A percentile compares a stretch with the other conserved stretches of the same genome.
Conservation (phyloP, 2,329 filamentous ascomycete species). For the Colletotrichum camelliae region DNA sequence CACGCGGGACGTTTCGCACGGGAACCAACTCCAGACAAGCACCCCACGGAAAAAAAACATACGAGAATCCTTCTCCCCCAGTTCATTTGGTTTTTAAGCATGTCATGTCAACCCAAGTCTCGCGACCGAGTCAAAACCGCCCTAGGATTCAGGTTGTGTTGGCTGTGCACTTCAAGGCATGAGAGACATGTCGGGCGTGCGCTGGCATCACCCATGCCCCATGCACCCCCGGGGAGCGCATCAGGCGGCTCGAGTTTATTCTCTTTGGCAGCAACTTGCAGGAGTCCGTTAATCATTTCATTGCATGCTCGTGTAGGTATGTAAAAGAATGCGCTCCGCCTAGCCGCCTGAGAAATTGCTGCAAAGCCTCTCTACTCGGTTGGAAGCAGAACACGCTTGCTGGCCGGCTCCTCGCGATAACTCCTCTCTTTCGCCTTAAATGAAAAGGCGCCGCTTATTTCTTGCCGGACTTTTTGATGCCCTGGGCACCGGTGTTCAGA, state of each 20-base stretch:
- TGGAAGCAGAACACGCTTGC: background rate
- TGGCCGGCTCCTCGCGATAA: background rate
- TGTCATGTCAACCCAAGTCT: background rate
- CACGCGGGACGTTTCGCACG: background rate
- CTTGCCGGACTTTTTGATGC: constrained; percentile 99
- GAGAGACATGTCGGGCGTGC: background rate
- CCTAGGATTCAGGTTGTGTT: background rate
- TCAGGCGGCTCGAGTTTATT: background rate
- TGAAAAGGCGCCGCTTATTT: constrained; percentile 63
- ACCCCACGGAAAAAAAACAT: background rate
- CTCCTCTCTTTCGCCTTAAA: background rate
- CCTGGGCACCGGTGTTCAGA: constrained; percentile 81
- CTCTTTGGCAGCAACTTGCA: background rate
- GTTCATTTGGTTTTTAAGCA: background rate
- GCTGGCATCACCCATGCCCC: constrained; percentile 14
- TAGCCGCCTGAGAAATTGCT: background rate
- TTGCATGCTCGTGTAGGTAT: constrained; percentile 20
- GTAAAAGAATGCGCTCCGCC: constrained; percentile 8
- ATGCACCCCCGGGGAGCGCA: background rate
- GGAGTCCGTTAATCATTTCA: constrained; percentile 9
- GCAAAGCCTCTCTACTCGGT: background rate
- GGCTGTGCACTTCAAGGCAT: background rate
- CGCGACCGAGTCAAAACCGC: background rate
- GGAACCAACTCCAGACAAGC: background rate
- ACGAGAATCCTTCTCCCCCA: background rate